Evolutionary conservation across 1,284 basidiomycete genomes (phyloP).

Genomic region (Fistulina hepatica): DNA sequence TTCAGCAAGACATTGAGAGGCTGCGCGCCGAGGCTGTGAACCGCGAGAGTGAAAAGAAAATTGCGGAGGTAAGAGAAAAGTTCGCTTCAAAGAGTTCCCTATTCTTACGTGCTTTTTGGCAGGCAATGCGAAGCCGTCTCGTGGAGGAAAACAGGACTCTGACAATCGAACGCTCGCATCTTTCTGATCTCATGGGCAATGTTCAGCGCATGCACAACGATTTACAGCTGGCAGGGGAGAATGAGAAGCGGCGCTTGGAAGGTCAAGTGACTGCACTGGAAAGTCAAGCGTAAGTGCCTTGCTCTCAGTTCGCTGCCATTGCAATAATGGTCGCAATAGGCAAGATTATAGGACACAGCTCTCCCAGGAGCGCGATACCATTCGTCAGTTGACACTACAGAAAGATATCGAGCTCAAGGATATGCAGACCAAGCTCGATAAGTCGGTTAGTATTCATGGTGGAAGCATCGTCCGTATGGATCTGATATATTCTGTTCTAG

Average conservation of each 20-base stretch:
- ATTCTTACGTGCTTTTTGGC: conserved; percentile 6
- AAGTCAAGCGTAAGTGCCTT: conserved; percentile 51
- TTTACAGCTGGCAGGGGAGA: conserved; percentile 71
- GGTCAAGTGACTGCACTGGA: conserved; percentile 72
- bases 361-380: conserved; percentile 70
- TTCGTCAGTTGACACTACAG: conserved; percentile 62
- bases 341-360: conserved; percentile 69
- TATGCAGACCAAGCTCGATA: conserved; percentile 64
- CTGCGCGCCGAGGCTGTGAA: conserved; percentile 78
- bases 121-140: conserved; percentile 70
- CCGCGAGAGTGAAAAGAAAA: conserved; percentile 82
- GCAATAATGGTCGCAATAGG: conserved; percentile 25
- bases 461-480: background rate
- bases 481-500: conserved; percentile 24
- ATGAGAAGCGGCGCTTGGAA: conserved; percentile 72
- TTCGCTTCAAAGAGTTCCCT: conserved; percentile 4
- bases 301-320: background rate
- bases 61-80: conserved; percentile 64
- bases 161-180: conserved; percentile 68
- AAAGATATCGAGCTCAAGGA: conserved; percentile 77
- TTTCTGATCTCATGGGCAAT: conserved; percentile 80
- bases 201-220: conserved; percentile 86
- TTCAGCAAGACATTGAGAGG: conserved; percentile 54
- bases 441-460: conserved; percentile 34
- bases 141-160: conserved; percentile 78